Evolutionary conservation across 2,329 filamentous ascomycete genomes (phyloP).

Genomic region (Dactylellina sp.): DNA sequence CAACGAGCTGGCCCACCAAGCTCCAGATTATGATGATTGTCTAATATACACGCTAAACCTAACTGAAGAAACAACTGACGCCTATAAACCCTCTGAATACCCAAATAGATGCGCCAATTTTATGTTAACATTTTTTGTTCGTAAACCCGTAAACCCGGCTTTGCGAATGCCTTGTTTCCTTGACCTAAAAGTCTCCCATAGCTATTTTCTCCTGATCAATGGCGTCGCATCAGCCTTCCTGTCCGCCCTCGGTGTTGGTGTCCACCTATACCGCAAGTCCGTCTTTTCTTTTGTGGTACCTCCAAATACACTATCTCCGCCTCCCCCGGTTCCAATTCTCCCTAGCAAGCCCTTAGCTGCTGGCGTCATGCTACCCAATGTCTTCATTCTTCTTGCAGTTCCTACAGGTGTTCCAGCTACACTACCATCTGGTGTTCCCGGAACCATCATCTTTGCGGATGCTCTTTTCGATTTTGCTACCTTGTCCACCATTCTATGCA

Average conservation of each 20-base stretch:
- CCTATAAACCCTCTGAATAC: slow-evolving; percentile 13
- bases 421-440: slow-evolving; percentile 71
- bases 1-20: background rate
- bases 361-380: slow-evolving; percentile 72
- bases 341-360: slow-evolving; percentile 78
- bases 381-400: slow-evolving; percentile 64
- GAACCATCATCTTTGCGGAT: slow-evolving; percentile 66
- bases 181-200: too few relatives aligned
- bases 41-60: slow-evolving; percentile 24
- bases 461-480: slow-evolving; percentile 78
- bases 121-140: background rate
- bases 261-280: slow-evolving; percentile 53
- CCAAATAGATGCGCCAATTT: slow-evolving; percentile 10
- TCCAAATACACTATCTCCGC: slow-evolving; percentile 51
- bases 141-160: background rate
- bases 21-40: background rate
- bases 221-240: slow-evolving; percentile 46
- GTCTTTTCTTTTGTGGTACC: slow-evolving; percentile 33
- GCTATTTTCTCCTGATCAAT: slow-evolving; percentile 36
- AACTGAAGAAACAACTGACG: background rate
- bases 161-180: background rate
- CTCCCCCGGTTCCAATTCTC: slow-evolving; percentile 65
- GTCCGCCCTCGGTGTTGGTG: slow-evolving; percentile 58
- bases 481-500: slow-evolving; percentile 86
- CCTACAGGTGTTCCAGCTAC: slow-evolving; percentile 70